Base-by-base conservation (phyloP, 2,329 filamentous ascomycete genomes). In the Aspergillus jensenii region DNA sequence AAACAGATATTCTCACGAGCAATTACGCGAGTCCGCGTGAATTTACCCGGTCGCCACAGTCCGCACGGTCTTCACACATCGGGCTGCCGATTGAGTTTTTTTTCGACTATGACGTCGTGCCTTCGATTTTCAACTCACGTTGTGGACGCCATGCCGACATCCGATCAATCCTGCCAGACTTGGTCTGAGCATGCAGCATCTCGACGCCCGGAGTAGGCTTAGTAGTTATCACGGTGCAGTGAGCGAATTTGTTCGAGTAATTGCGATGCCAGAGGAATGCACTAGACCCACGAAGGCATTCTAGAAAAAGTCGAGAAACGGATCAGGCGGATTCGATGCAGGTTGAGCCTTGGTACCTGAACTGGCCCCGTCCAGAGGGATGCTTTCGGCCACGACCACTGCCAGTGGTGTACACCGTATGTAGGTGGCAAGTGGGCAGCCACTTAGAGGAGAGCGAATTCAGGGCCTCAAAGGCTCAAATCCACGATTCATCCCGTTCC, bases 261-360 rank as follows among this genome's bases (percentile, higher is more conserved):
- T 44, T 43, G 35, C 17, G 37, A 53, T 35, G 33, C 19, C 40
- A 64, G 55, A 23, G 35, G 19, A 47, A 57, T 62, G 65, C 65
- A 56, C 62, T 61, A 52, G 63, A 62, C 59, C 64, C 64, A 64
- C 56, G 58, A 59, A 50, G 66, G 57, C 47, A 64, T 73, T 73
- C 71, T 72, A 72, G 71, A 73, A 73, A 62, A 69, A 65, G 54
- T 69, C 69, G 61, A 68, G 70, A 7, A 73, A 73, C 62, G 63
- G 59, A 52, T 55, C 48, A 55, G 55, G 51, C 55, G 52, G 52
- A 44, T 56, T 60, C 51, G 51, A 58, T 55, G 58, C 59, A 59
- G 53, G 41, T 14, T 46, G 51, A 53, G 51, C 41, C 48, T 33
- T 46, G 51, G 52, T 46, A 39, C 52, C 52, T 47, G 52, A 48